Percentiles rank a stretch among this genome's conserved stretches.
Conservation (phyloP, 805 yeast genomes). For the Komagataella phaffii region DNA sequence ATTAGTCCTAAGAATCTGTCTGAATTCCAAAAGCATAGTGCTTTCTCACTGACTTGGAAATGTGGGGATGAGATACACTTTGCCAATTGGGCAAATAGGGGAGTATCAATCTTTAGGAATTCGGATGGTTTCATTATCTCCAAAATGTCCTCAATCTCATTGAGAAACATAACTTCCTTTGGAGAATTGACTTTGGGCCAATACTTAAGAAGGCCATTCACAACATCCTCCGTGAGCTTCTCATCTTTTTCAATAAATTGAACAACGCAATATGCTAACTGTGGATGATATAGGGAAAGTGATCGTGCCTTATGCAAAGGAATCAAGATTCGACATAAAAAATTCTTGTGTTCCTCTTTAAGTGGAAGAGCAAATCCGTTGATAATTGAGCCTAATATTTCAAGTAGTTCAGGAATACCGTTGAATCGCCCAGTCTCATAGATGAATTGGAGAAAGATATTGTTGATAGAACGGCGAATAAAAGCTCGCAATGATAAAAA, state of each 20-base stretch:
- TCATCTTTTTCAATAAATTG: constrained; percentile 96
- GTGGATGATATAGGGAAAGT: constrained; percentile 87
- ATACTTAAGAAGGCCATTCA: constrained; percentile 80
- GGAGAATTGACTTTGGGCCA: constrained; percentile 97
- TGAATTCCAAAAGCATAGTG: constrained; percentile 86
- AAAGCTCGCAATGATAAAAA: constrained; percentile 80
- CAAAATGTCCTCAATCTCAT: constrained; percentile 92
- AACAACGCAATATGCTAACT: constrained; percentile 90
- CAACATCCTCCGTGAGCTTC: constrained; percentile 83
- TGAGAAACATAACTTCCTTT: constrained; percentile 89
- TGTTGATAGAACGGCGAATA: constrained; percentile 81
- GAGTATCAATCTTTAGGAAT: constrained; percentile 83
- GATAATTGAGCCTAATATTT: constrained; percentile 89
- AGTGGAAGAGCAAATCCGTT: constrained; percentile 96
- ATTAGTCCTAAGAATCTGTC: constrained; percentile 85
- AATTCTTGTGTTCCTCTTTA: constrained; percentile 93
- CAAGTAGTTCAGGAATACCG: constrained; percentile 90
- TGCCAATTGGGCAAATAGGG: constrained; percentile 85
- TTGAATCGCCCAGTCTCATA: constrained; percentile 94
- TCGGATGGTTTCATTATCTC: constrained; percentile 93
- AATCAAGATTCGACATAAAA: constrained; percentile 70
- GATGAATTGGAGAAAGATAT: constrained; percentile 83
- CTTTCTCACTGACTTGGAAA: constrained; percentile 95
- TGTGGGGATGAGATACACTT: constrained; percentile 91
- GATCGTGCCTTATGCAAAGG: constrained; percentile 91